Evolutionary conservation across 2,329 filamentous ascomycete species (phyloP), one percentile per base, ranked within the genome.

Genomic region (Penicillium oxalicum): DNA sequence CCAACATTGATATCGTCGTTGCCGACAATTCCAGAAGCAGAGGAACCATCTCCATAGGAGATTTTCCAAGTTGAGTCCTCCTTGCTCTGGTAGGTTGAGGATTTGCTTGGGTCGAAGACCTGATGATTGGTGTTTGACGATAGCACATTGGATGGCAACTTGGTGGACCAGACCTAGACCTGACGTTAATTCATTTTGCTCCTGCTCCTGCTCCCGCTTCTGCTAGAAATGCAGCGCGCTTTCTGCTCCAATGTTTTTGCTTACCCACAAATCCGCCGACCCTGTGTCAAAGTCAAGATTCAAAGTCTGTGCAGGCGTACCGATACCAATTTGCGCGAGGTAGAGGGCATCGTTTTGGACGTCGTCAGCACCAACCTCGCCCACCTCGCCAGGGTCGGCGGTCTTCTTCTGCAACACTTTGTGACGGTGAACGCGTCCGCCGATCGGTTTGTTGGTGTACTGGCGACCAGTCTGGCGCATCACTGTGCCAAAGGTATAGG

Each of bases 221-320:
- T 18, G 18, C 18, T 18, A 18, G 2, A 18, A 18, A 18, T 18
- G 18, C 18, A 18, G 18, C 18, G 18, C 18, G 18, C 2, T 18
- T 18, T 18, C 18, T 18, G 18, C 18, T 18, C 18, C 18, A 18
- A 18, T 18, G 18, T 18, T 18, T 33, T 43, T 25, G 25, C 73
- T 57, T 70, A 82, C 79, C 84, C 83, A 88, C 24, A 86, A 73
- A 70, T 88, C 85, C 18, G 83, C 77, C 9, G 82, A 86, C 18
- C 84, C 84, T 35, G 84, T 87, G 63, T 88, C 85, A 52, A 88
- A 87, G 60, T 87, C 78, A 11, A 87, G 65, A 54, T 75, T 76
- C 38, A 83, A 56, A 40, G 69, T 80, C 70, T 88, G 84, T 1
- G 75, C 66, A 12, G 84, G 84, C 1, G 78, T 83, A 27, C 86